Conservation (phyloP, 2,329 filamentous ascomycete species). For the Chaetomiaceae sp. region DNA sequence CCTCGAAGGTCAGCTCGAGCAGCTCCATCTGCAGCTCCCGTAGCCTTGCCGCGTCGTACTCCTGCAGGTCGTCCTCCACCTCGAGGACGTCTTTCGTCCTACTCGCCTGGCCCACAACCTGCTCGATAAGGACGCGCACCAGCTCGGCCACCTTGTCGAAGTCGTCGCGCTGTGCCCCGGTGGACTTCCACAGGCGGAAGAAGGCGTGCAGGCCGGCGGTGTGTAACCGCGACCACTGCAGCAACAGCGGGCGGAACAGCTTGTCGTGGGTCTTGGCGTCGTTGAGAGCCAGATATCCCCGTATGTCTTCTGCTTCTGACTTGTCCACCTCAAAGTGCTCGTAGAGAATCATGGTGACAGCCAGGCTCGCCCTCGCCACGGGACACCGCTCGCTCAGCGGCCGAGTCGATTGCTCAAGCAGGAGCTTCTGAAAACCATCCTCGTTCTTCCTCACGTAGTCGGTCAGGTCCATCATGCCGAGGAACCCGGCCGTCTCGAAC, state of each 20-base stretch:
- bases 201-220: slow-evolving; percentile 82
- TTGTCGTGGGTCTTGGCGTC: slow-evolving; percentile 75
- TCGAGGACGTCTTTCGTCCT: slow-evolving; percentile 81
- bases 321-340: slow-evolving; percentile 95
- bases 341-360: slow-evolving; percentile 82
- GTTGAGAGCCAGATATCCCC: slow-evolving; percentile 70
- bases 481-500: slow-evolving; percentile 78
- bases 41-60: slow-evolving; percentile 74
- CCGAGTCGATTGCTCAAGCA: slow-evolving; percentile 81
- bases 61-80: slow-evolving; percentile 81
- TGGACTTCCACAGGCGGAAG: slow-evolving; percentile 87
- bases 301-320: slow-evolving; percentile 71
- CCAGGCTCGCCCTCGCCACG: slow-evolving; percentile 78
- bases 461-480: slow-evolving; percentile 96
- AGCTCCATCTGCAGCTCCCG: slow-evolving; percentile 91
- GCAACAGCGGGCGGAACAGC: slow-evolving; percentile 77
- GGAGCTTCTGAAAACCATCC: slow-evolving; percentile 84
- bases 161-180: slow-evolving; percentile 77
- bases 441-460: slow-evolving; percentile 92
- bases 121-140: slow-evolving; percentile 82
- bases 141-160: slow-evolving; percentile 92
- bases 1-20: slow-evolving; percentile 85
- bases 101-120: slow-evolving; percentile 76
- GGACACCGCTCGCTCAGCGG: slow-evolving; percentile 73
- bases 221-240: slow-evolving; percentile 92